A percentile compares a stretch with the other conserved stretches of the same genome.
Conservation (phyloP, 768 basidiomycete genomes). For the Phaeolepiota aurea region DNA sequence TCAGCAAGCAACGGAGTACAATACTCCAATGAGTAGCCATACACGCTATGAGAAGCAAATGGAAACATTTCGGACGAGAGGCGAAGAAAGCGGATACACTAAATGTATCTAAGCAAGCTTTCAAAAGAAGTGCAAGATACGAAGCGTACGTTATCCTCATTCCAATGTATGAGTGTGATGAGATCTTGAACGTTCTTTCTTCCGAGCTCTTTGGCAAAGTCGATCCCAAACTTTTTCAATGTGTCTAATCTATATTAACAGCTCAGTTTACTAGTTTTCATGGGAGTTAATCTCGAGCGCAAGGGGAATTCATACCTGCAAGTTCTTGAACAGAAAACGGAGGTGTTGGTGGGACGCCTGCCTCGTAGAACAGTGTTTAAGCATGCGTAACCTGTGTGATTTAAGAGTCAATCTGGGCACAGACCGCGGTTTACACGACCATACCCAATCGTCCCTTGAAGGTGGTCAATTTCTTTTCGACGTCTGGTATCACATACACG, state of each 20-base stretch:
- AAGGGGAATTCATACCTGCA: slow-evolving; percentile 33
- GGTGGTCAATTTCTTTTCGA: slow-evolving; percentile 54
- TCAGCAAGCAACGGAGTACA: slow-evolving; percentile 45
- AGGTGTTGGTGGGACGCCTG: slow-evolving; percentile 51
- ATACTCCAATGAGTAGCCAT: slow-evolving; percentile 79
- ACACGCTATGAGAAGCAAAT: slow-evolving; percentile 72
- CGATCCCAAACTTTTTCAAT: slow-evolving; percentile 71
- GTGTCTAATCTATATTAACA: slow-evolving; percentile 61
- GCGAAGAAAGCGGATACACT: slow-evolving; percentile 81
- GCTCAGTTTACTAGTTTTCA: too few relatives aligned
- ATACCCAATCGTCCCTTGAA: slow-evolving; percentile 61
- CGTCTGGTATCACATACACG: slow-evolving; percentile 63
- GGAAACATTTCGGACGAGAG: slow-evolving; percentile 92
- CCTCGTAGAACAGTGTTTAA: slow-evolving; percentile 77
- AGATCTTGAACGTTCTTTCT: slow-evolving; percentile 69
- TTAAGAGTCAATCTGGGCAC: background rate
- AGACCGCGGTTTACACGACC: background rate
- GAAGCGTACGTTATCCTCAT: slow-evolving; percentile 61
- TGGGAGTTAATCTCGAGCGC: slow-evolving; percentile 1
- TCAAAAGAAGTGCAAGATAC: background rate
- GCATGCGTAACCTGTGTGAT: slow-evolving; percentile 62
- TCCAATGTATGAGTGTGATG: slow-evolving; percentile 78
- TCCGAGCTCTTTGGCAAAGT: slow-evolving; percentile 78
- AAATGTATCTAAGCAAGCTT: slow-evolving; percentile 1
- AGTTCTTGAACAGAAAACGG: slow-evolving; percentile 72